Evolutionary conservation across 805 yeast species (phyloP).

Genomic region (Hanseniaspora guilliermondii): DNA sequence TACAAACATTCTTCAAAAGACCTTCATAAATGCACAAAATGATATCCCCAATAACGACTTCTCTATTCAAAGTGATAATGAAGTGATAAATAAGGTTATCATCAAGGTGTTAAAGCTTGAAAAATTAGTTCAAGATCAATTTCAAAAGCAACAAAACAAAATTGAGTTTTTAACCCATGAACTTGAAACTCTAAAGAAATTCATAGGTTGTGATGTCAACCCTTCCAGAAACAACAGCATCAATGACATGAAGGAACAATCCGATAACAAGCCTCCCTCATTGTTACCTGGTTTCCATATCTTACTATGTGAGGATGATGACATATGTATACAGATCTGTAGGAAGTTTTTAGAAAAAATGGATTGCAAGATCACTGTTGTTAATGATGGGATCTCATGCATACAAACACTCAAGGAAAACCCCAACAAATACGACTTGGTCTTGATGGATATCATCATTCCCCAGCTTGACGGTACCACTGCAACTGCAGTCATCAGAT

Average conservation of each 20-base stretch:
- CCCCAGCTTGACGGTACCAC: conserved; percentile 82
- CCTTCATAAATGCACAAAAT: neutral
- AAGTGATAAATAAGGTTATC: neutral
- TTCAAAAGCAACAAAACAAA: conserved; percentile 1
- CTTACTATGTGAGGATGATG: conserved; percentile 66
- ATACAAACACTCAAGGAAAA: conserved; percentile 61
- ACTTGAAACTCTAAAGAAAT: neutral
- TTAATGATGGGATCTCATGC: conserved; percentile 83
- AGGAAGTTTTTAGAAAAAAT: conserved; percentile 70
- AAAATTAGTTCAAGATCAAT: neutral
- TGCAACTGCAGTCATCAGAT: conserved; percentile 78
- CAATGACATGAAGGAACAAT: neutral
- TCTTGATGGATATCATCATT: conserved; percentile 80
- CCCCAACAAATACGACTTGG: conserved; percentile 50
- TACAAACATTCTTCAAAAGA: conserved; percentile 7
- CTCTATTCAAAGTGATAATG: neutral
- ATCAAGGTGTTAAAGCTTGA: neutral
- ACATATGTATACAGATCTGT: conserved; percentile 70
- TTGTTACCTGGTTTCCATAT: conserved; percentile 46
- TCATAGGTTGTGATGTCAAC: neutral
- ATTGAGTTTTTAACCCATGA: neutral
- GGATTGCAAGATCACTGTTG: conserved; percentile 88
- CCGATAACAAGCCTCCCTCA: neutral
- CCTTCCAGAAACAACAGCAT: conserved; percentile 2
- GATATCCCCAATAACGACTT: neutral